Evolutionary conservation across 495 filamentous ascomycete genomes (phyloP).

Genomic region (Penicillium paxilli): DNA sequence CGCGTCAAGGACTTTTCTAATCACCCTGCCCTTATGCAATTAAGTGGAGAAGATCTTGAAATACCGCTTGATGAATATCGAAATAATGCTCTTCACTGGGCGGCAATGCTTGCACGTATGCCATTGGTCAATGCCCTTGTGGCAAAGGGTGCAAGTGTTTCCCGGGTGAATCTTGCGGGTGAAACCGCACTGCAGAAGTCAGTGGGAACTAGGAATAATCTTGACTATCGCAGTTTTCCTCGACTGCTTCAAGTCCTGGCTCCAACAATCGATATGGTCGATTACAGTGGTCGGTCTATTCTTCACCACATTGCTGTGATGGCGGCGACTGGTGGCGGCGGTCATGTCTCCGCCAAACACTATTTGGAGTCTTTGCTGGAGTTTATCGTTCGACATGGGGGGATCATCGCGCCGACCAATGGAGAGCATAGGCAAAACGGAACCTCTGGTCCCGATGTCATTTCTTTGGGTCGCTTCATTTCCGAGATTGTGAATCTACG

Average conservation of each 20-base stretch:
- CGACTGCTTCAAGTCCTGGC: slow-evolving; percentile 85
- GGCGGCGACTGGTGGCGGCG: slow-evolving; percentile 87
- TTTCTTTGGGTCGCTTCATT: slow-evolving; percentile 87
- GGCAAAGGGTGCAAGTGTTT: slow-evolving; percentile 78
- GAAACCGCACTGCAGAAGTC: slow-evolving; percentile 91
- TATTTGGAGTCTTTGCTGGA: slow-evolving; percentile 92
- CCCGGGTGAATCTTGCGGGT: slow-evolving; percentile 79
- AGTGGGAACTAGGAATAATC: slow-evolving; percentile 84
- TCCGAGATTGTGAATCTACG: slow-evolving; percentile 92
- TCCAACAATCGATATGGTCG: slow-evolving; percentile 85
- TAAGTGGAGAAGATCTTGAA: slow-evolving; percentile 83
- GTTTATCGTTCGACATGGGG: slow-evolving; percentile 86
- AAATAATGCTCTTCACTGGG: slow-evolving; percentile 94
- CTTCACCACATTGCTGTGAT: slow-evolving; percentile 95
- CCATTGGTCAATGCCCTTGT: slow-evolving; percentile 78
- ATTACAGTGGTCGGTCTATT: slow-evolving; percentile 86
- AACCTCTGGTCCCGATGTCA: slow-evolving; percentile 53
- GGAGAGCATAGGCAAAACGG: slow-evolving; percentile 29
- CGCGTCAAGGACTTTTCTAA: slow-evolving; percentile 60
- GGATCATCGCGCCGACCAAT: slow-evolving; percentile 47
- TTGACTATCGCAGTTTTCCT: slow-evolving; percentile 77
- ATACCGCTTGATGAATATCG: slow-evolving; percentile 82
- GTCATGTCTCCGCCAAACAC: slow-evolving; percentile 75
- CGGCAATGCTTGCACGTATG: slow-evolving; percentile 88
- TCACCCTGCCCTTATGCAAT: slow-evolving; percentile 63